Conservation (phyloP, 176 grass and related monocot genomes). For the Aegilops speltoides region DNA sequence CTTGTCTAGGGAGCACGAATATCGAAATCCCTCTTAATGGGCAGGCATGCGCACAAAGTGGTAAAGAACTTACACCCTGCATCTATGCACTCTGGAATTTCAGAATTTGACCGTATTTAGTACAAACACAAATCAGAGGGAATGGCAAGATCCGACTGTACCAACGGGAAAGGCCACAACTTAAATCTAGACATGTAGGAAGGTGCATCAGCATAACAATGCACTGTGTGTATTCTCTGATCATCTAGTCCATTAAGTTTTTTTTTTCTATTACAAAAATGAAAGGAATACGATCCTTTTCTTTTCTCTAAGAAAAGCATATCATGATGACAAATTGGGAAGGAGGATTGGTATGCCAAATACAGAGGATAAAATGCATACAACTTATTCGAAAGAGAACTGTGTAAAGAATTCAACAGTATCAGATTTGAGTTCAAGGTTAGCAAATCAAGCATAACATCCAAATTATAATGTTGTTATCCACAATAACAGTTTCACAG, state of each 20-base stretch:
- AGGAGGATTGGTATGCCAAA: not conserved
- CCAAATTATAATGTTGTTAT: not conserved
- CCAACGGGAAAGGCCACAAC: not conserved
- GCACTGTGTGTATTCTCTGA: not conserved
- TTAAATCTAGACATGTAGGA: not conserved
- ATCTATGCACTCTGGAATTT: constrained; percentile 3
- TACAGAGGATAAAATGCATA: constrained; percentile 17
- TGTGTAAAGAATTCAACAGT: not conserved
- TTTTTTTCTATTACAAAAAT: not conserved
- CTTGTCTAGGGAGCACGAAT: constrained; percentile 31
- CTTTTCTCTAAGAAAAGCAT: not conserved
- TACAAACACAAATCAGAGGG: constrained; percentile 5
- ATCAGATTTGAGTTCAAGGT: not conserved
- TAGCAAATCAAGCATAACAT: not conserved
- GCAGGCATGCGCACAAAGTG: constrained; percentile 32
- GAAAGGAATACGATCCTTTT: not conserved
- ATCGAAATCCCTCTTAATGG: not conserved
- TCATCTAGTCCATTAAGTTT: not conserved
- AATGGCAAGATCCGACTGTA: not conserved
- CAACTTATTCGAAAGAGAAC: not conserved
- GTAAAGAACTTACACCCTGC: constrained; percentile 20
- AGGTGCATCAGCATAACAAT: not conserved
- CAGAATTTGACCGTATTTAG: constrained; percentile 19
- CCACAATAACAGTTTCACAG: constrained; percentile 5
- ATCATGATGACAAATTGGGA: not conserved